These are phyloP conservation scores for Eucalyptus dawsonii DNA, from an alignment of 345 rosid genomes.

Conservation along the genomic window DNA sequence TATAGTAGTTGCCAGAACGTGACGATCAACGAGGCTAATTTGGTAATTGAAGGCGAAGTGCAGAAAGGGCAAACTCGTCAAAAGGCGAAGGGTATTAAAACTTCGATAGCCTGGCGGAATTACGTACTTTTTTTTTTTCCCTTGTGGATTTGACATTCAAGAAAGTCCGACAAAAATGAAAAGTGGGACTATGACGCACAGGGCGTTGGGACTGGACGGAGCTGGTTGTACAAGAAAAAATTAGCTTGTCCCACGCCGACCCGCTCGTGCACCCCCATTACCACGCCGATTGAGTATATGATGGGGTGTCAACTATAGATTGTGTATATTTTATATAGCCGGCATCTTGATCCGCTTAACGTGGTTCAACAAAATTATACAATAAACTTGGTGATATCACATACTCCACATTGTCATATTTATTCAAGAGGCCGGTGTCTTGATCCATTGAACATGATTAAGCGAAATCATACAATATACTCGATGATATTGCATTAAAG, in stretches of 20 bases:
- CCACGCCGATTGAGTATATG: no score
- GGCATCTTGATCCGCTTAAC: fast-evolving
- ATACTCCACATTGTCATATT: no score
- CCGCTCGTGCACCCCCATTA: no score
- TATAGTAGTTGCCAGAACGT: neutral
- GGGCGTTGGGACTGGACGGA: no score
- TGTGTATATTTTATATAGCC: neutral
- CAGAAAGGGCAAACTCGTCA: neutral
- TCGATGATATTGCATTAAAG: neutral
- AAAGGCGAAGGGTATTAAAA: neutral
- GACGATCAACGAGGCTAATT: neutral
- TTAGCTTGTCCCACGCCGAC: neutral
- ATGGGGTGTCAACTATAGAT: neutral
- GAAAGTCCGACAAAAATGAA: neutral
- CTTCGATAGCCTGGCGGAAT: neutral
- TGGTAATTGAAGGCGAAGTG: neutral
- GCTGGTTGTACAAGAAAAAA: no score
- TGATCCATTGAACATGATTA: no score
- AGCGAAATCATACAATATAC: no score
- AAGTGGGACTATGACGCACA: neutral
- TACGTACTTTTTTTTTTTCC: no score
- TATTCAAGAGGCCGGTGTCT: no score
- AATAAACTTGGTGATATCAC: neutral
- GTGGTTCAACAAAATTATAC: neutral
- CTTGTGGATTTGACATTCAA: no score